Percentiles rank a stretch among this genome's conserved stretches.
Conservation (phyloP, 2,329 filamentous ascomycete genomes). For the Penicillium sp. region DNA sequence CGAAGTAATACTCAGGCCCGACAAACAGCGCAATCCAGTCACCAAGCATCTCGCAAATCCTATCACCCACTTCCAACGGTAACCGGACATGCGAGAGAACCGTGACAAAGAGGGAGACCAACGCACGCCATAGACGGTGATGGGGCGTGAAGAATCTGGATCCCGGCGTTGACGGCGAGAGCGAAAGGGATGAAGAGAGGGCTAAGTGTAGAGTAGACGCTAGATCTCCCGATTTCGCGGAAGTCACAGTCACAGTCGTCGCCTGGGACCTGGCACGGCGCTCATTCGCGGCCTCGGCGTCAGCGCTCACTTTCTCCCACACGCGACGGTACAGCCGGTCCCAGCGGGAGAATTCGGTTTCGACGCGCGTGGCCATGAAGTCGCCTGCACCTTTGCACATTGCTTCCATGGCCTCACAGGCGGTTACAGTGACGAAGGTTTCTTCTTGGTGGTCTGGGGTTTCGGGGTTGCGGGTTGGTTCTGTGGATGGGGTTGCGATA, state of each 20-base stretch:
- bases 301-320: conserved; percentile 39
- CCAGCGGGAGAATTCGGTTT: conserved; percentile 60
- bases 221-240: conserved; percentile 4
- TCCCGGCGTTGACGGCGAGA: conserved; percentile 21
- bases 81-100: conserved; percentile 42
- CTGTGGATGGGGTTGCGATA: conserved; percentile 13
- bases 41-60: conserved; percentile 40
- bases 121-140: conserved; percentile 39
- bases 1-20: conserved; percentile 36
- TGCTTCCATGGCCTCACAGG: conserved; percentile 65
- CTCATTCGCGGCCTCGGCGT: conserved; percentile 37
- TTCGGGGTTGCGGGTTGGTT: conserved; percentile 55
- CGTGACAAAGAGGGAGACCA: conserved; percentile 39
- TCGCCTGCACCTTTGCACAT: conserved; percentile 73
- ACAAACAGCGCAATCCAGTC: conserved; percentile 38
- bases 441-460: conserved; percentile 37
- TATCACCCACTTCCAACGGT: conserved; percentile 40
- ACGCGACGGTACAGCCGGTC: conserved; percentile 40
- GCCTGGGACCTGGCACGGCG: conserved; percentile 26
- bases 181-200: conserved; percentile 18
- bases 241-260: neutral
- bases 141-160: conserved; percentile 39
- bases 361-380: conserved; percentile 75
- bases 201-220: neutral
- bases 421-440: conserved; percentile 60